Percentiles rank a stretch among this genome's conserved stretches.
Conservation (phyloP, 805 yeast species). For the Hanseniaspora mollemarum region DNA sequence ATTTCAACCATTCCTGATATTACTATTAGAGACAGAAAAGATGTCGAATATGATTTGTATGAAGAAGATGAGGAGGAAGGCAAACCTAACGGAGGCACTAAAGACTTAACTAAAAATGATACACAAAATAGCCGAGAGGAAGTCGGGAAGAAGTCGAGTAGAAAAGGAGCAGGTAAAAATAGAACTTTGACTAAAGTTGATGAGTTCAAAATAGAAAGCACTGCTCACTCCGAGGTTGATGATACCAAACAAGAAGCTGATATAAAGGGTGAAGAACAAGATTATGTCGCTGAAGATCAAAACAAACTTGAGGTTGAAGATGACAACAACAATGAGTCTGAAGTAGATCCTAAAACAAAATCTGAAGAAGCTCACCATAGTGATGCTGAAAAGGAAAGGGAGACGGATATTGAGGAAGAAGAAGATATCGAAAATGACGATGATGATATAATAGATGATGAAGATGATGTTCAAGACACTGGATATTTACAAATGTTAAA, state of each 20-base stretch:
- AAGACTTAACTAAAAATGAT: conserved; percentile 25
- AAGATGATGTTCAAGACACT: conserved; percentile 22
- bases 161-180: not conserved
- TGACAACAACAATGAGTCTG: not conserved
- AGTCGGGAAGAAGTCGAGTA: not conserved
- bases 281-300: conserved; percentile 10
- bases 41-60: conserved; percentile 23
- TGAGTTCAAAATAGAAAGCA: not conserved
- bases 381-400: too few relatives aligned
- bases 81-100: conserved; percentile 29
- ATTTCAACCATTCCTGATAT: conserved; percentile 86
- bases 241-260: not conserved
- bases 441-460: conserved; percentile 35
- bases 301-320: not conserved
- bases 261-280: conserved; percentile 8
- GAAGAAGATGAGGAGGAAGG: conserved; percentile 21
- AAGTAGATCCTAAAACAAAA: not conserved
- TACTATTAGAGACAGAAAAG: conserved; percentile 51
- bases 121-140: conserved; percentile 1
- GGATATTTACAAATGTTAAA: conserved; percentile 27
- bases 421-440: conserved; percentile 29
- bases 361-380: too few relatives aligned
- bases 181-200: not conserved
- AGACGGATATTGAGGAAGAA: not conserved
- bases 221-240: too few relatives aligned